Percentiles rank a stretch among this genome's conserved stretches.
Conservation (phyloP, 306 rosid species). For the Albizia julibrissin region DNA sequence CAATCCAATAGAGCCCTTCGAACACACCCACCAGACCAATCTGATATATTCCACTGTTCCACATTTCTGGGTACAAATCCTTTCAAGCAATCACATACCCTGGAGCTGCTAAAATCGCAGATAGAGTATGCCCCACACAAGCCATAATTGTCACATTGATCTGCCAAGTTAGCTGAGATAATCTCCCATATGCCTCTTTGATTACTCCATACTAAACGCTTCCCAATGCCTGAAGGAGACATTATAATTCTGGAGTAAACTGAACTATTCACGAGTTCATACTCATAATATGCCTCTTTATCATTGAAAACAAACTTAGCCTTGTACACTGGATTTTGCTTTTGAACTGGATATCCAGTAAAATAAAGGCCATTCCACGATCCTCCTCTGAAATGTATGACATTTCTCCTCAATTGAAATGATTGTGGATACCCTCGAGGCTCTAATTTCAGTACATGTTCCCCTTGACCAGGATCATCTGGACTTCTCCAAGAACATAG, state of each 20-base stretch:
- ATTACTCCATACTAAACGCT: constrained; percentile 26
- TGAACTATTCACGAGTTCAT: not conserved
- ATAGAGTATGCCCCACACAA: constrained; percentile 35
- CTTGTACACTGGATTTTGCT: not conserved
- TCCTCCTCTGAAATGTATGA: not conserved
- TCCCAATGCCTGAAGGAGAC: constrained; percentile 17
- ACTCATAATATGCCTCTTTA: constrained; percentile 24
- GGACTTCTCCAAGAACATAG: constrained; percentile 31
- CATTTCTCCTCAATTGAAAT: not conserved
- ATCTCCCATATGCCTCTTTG: constrained; percentile 12
- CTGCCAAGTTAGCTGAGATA: constrained; percentile 3
- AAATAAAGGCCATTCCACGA: constrained; percentile 36
- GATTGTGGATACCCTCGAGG: constrained; percentile 29
- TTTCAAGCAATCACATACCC: constrained; percentile 31
- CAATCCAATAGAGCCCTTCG: constrained; percentile 15
- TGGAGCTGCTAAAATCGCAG: constrained; percentile 19
- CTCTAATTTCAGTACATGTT: not conserved
- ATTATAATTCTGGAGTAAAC: not conserved
- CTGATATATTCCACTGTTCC: constrained; percentile 25
- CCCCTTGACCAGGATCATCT: constrained; percentile 33
- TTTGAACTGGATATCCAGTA: constrained; percentile 10
- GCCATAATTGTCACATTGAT: constrained; percentile 40
- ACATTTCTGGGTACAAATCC: constrained; percentile 21
- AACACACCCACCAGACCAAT: constrained; percentile 36
- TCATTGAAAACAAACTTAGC: constrained; percentile 20